Base-by-base conservation (phyloP, 495 filamentous ascomycete species). In the Recurvomyces mirabilis region DNA sequence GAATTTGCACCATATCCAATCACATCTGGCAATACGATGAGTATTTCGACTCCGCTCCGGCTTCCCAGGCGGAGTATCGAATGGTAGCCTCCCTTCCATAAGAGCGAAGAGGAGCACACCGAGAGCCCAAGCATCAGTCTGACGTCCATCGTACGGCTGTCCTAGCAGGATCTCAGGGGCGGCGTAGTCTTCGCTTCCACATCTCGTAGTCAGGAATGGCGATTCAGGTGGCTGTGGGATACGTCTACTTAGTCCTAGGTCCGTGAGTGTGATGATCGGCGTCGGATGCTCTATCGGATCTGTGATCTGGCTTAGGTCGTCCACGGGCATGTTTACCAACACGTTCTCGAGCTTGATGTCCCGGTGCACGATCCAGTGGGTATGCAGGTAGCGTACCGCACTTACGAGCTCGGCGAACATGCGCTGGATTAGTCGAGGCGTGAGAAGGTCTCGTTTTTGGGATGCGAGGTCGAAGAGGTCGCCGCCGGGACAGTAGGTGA, bases 331-430 rank as follows among this genome's bases (percentile, higher is more conserved):
- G 57, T 94, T 94, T 51, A 96, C 78, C 7, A 98, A 76, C 37
- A 94, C 83, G 59, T 98, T 98, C 66, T 98, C 91, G 37, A 98
- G 77, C 63, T 98, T 98, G 57, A 98, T 93, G 63, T 98, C 91
- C 20, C 91, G 78, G 58, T 98, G 91, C 31, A 94, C 89, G 51
- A 98, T 94, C 54, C 73, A 82, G 54, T 83, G 61, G 22, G 69
- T 67, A 63, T 98, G 91, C 23, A 98, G 68, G 69, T 95, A 93
- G 19, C 71, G 73, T 23, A 94, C 77, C 2, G 93, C 93, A 45
- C 73, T 73, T 14, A 94, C 80, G 48, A 95, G 60, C 60, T 98
- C 91, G 11, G 87, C 72, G 62, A 94, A 94, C 23, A 98, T 88
- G 23, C 91, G 77, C 42, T 85, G 75, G 25, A 94, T 70, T 18